A percentile compares a stretch with the other conserved stretches of the same genome.
Conservation (phyloP, 2,329 filamentous ascomycete species). For the Calonectria crousiana region DNA sequence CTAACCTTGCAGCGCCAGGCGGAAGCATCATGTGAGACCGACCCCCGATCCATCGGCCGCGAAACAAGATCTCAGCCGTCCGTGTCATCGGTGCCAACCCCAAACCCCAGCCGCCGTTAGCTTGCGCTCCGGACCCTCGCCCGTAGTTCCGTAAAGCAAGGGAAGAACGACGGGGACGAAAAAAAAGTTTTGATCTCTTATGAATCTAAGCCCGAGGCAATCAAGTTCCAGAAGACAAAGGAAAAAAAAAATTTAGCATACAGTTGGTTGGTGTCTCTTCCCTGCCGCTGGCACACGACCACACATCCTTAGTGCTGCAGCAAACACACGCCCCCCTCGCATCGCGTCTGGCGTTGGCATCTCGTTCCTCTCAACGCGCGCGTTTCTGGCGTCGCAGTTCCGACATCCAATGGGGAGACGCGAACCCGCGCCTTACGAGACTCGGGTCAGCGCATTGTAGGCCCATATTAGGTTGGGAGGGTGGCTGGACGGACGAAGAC, state of each 20-base stretch:
- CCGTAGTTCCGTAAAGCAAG: conserved; percentile 12
- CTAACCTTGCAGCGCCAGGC: not conserved
- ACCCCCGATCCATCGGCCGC: conserved; percentile 34
- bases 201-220: not conserved
- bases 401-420: conserved; percentile 36
- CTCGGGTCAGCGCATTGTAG: conserved; percentile 36
- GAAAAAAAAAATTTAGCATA: not conserved
- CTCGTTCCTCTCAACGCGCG: conserved; percentile 37
- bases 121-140: conserved; percentile 14
- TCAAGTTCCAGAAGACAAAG: conserved; percentile 4
- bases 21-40: conserved; percentile 29
- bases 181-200: not conserved
- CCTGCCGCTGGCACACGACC: conserved; percentile 26
- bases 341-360: conserved; percentile 23
- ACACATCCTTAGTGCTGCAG: conserved; percentile 14
- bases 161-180: not conserved
- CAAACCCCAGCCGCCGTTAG: conserved; percentile 23
- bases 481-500: conserved; percentile 42
- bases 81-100: conserved; percentile 30
- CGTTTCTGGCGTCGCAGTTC: conserved; percentile 39
- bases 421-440: conserved; percentile 40
- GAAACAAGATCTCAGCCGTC: conserved; percentile 41
- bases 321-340: conserved; percentile 15
- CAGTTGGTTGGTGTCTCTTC: not conserved
- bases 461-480: conserved; percentile 24